A percentile compares a stretch with the other conserved stretches of the same genome.
These are phyloP conservation scores for Neurospora sp. DNA, from an alignment of 2,329 filamentous ascomycete genomes.

Conservation along the genomic window DNA sequence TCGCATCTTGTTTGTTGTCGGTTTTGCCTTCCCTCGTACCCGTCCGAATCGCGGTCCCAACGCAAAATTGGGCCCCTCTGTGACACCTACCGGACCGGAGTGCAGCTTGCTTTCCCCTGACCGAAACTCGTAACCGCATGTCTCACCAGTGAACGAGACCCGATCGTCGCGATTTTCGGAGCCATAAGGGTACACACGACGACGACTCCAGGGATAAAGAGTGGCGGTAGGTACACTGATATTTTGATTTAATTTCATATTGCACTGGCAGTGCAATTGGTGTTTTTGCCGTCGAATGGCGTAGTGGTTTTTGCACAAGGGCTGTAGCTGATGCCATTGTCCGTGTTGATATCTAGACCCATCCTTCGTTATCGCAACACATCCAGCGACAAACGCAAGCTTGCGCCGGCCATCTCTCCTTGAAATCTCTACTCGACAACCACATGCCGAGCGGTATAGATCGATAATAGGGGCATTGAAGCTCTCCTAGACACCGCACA, in stretches of 20 bases:
- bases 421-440: background rate
- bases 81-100: background rate
- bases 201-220: background rate
- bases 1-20: background rate
- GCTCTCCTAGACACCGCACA: conserved; percentile 2
- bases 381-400: background rate
- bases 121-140: background rate
- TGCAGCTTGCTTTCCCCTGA: background rate
- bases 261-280: background rate
- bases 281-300: background rate
- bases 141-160: background rate
- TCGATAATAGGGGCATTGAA: conserved; percentile 3
- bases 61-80: background rate
- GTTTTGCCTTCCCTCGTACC: background rate
- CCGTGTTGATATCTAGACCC: background rate
- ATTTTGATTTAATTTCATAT: background rate
- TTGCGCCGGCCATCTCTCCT: background rate
- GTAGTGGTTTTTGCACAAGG: background rate
- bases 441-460: background rate
- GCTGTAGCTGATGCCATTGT: background rate
- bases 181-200: background rate
- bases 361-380: background rate
- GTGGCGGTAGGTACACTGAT: background rate
- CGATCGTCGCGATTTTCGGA: background rate
- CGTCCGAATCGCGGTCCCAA: background rate